Base-by-base conservation (phyloP, 73 alveolate species). In the Paramecium octaurelia region DNA sequence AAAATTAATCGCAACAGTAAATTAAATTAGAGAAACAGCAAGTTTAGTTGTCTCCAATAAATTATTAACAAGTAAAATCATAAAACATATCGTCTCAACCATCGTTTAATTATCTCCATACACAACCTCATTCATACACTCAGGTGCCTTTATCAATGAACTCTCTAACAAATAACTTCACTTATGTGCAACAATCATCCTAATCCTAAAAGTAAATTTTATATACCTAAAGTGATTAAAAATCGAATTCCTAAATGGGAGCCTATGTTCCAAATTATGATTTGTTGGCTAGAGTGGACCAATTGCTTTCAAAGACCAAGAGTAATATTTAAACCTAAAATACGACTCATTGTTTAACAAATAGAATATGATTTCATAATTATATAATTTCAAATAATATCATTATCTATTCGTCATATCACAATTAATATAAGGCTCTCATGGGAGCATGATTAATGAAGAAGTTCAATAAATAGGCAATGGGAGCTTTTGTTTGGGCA, bases 241-340 rank as follows among this genome's bases (percentile, higher is more conserved):
- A 64, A 64, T 64, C 2, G 14, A 31, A 20, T 31, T 31, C 84
- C 3, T 64, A 64, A 64, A 64, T 64, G 4, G 84, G 84, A 31
- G 24, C 84, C 50, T 75, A 75, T 75, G 58, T 42, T 29, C 88
- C 88, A n/a, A 75, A 75, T 34, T 35, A 38, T 42, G 58, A 75
- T 38, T 75, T 75, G 16, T 42, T 75, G n/a, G 60, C 58, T 8
- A 35, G 88, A 75, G 88, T 75, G 1, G 88, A 75, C n/a, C 18
- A 75, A 75, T 75, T 38, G n/a, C 60, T 75, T 29, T 35, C 36
- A 10, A 38, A 16, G 18, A 35, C 60, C 42, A 75, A 75, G 54
- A 75, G 16, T 21, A 75, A n/a, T 20, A 12, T 7, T 36, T 75
- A 35, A 42, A 35, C 20, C 20, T 10, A 38, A 60, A 38, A 12